Base-by-base conservation (phyloP, 2,329 filamentous ascomycete genomes). In the Aspergillus sp. region DNA sequence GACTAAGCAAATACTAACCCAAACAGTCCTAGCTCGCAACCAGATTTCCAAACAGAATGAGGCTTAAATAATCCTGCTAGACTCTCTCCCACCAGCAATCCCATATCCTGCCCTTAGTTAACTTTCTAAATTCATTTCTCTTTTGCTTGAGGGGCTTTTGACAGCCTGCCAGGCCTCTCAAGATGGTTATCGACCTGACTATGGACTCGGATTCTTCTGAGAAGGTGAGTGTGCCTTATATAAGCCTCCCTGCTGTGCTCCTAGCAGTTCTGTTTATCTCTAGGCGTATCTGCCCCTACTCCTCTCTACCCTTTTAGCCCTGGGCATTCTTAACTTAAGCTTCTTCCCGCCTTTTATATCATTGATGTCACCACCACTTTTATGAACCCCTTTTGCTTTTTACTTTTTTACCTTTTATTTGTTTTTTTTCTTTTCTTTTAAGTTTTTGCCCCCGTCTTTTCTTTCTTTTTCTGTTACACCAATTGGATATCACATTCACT, bases 141-240 rank as follows among this genome's bases (percentile, higher is more conserved):
- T 19, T 19, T 4, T 19, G 19, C 19, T 19, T 19, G 19, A 19
- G 19, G 19, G 19, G 19, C 19, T 19, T 19, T 19, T 19, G 19
- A 19, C 19, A 19, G 19, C 19, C 19, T 19, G 19, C 19, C 19
- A 19, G 19, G 31, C 31, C 32, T 12, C 27, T 27, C 29, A 43
- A 27, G 5, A 60, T 56, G 54, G 46, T 59, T 6, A 57, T 60
- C 12, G 58, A 61, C 38, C 37, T 61, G 10, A 61, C 57, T 0
- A 32, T 40, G 28, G 56, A 61, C 34, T 60, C 54, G 4, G 55
- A 59, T 32, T 44, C 54, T 1, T 57, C 57, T 13, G 49, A 49
- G 13, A 44, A 48, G 43, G 40, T 40, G 32, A 45, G 34, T 33
- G 12, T 35, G 13, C 7, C 33, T 31, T 7, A 12, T 37, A 19